phyloP scores from a whole-genome alignment of 1,284 basidiomycete genomes.

The Cutaneotrichosporon sp. region DNA sequence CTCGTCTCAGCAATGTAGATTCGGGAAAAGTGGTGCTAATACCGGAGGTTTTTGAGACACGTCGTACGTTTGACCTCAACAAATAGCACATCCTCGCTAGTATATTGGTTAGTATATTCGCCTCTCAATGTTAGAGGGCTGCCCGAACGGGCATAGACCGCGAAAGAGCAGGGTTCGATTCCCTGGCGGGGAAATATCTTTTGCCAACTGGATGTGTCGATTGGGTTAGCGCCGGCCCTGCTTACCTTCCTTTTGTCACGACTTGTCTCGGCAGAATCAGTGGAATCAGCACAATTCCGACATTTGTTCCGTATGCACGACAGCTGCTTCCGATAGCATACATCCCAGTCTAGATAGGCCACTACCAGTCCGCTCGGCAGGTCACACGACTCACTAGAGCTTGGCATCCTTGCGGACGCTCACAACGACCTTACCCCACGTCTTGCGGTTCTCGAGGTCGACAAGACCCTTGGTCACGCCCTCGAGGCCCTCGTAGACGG shows the following conservation, averaged over 20 bases:
- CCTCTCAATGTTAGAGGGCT: conserved; percentile 6
- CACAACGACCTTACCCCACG: conserved; percentile 87
- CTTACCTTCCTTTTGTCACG: too few relatives aligned
- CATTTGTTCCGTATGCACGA: too few relatives aligned
- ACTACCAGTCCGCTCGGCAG: not conserved
- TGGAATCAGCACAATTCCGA: too few relatives aligned
- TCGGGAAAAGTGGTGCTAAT: too few relatives aligned
- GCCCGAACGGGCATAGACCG: not conserved
- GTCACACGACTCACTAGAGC: conserved; percentile 3
- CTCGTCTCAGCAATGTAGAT: too few relatives aligned
- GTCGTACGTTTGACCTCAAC: too few relatives aligned
- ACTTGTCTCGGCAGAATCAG: too few relatives aligned
- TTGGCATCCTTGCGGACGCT: conserved; percentile 53
- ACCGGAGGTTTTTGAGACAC: too few relatives aligned
- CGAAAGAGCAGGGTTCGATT: conserved; percentile 23
- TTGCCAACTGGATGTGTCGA: too few relatives aligned
- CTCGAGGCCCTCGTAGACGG: conserved; percentile 66
- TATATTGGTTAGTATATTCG: conserved; percentile 9
- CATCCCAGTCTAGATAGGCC: not conserved
- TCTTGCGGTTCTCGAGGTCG: conserved; percentile 65
- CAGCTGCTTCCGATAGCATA: not conserved
- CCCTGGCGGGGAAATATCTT: conserved; percentile 8
- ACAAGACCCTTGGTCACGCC: conserved; percentile 57
- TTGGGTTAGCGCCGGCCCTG: too few relatives aligned
- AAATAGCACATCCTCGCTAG: not conserved